Evolutionary conservation across 345 rosid species (phyloP), one percentile per base, ranked within the genome.

Genomic region (Citrus medica): DNA sequence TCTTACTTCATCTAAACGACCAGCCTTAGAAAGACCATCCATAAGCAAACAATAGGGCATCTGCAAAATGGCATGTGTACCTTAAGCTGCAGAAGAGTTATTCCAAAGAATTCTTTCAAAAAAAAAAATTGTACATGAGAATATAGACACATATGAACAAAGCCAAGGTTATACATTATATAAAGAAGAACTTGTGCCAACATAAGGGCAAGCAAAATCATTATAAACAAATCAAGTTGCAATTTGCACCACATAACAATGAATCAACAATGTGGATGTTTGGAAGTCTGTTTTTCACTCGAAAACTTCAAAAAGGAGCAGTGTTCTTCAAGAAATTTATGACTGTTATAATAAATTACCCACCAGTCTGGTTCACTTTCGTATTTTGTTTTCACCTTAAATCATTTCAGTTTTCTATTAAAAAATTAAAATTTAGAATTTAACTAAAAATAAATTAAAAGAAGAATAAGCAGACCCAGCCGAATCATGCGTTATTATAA

Each of bases 11-110:
- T 92, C 92, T 80, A 88, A 83, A 77, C 27, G 83, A 37, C 96
- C 94, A 71, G 90, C 80, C 85, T 95, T 95, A 22, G 94, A 91
- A 80, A 95, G 85, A 80, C 95, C 92, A 82, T 95, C 98, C 94
- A 95, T 93, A 86, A 95, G 77, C 82, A 88, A 78, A 88, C 98
- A 93, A 77, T 91, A 95, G 19, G 99, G 95, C 90, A 93, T 92
- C 99, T 95, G 79, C 72, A 84, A 71, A 81, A 51, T 19, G 38
- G 70, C 75, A 46, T 58, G 53, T 32, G 59, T 33, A 78, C 19
- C 48, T 27, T 28, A 76, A 88, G 83, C 28, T 59, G 75, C 13
- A 68, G 65, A 79, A 63, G 42, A 32, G 5, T 33, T 37, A 10
- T 13, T 22, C 67, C 27, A 46, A 77, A 75, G 28, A 69, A 46